phyloP scores from a whole-genome alignment of 805 yeast species.

The Nakazawaea holstii region DNA sequence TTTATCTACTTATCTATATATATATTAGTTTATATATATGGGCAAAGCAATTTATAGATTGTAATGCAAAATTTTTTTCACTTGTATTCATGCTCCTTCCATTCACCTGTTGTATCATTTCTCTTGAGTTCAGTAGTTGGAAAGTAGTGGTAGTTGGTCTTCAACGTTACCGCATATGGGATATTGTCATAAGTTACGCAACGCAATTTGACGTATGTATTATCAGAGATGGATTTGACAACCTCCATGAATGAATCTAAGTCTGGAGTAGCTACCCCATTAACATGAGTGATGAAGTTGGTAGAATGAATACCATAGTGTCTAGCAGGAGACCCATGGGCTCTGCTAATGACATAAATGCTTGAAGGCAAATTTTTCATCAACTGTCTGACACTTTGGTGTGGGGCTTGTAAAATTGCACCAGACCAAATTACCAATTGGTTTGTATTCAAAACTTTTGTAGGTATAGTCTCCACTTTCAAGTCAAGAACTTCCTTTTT shows the following conservation, averaged over 20 bases:
- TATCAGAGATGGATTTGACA: slow-evolving; percentile 69
- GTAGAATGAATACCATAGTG: slow-evolving; percentile 77
- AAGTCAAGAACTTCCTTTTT: slow-evolving; percentile 59
- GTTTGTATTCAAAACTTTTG: slow-evolving; percentile 53
- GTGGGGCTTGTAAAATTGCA: slow-evolving; percentile 80
- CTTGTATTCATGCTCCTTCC: slow-evolving; percentile 50
- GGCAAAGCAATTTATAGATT: too few relatives aligned
- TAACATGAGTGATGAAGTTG: slow-evolving; percentile 84
- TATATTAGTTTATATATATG: too few relatives aligned
- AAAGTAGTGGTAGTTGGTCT: slow-evolving; percentile 86
- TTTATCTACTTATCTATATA: too few relatives aligned
- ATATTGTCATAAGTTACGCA: slow-evolving; percentile 81
- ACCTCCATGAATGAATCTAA: slow-evolving; percentile 61
- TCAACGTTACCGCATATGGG: slow-evolving; percentile 79
- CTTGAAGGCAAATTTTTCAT: slow-evolving; percentile 72
- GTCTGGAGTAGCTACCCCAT: slow-evolving; percentile 68
- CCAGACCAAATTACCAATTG: slow-evolving; percentile 81
- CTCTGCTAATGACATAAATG: slow-evolving; percentile 74
- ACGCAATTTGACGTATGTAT: slow-evolving; percentile 75
- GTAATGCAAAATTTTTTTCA: slow-evolving; percentile 6
- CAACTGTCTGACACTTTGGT: slow-evolving; percentile 84
- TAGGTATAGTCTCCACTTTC: slow-evolving; percentile 57
- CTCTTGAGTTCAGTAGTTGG: slow-evolving; percentile 62
- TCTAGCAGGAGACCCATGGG: slow-evolving; percentile 81
- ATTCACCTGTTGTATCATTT: slow-evolving; percentile 37